Base-by-base conservation (phyloP, 768 basidiomycete genomes). In the Leucocoprinus sp. region DNA sequence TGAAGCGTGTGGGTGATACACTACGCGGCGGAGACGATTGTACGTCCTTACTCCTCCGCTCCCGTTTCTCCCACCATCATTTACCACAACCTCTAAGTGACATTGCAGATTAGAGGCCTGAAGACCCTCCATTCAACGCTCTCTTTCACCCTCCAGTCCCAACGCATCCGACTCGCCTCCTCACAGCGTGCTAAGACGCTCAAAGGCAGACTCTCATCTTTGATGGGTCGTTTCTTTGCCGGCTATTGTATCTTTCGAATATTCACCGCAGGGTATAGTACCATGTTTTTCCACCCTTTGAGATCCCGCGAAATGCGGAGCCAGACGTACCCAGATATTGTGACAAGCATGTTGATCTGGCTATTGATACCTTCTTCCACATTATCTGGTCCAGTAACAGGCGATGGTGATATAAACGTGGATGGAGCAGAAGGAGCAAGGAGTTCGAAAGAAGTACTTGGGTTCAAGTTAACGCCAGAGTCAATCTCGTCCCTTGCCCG, bases 71-170 rank as follows among this genome's bases (percentile, higher is more conserved):
- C n/a, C 15, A 18, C 17, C n/a, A 11, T 12, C 8, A 8, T 23
- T 12, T 36, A 11, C 17, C 8, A 15, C 24, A 27, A 4, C 15
- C 11, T 37, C 22, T 23, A n/a, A 74, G 73, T 68, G 23, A 49
- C 62, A 23, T 77, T 80, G 55, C 84, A 87, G 57, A 55, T 84
- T 7, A 64, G 66, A 26, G 85, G 84, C 0, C 65, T 89, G 4
- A 68, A 82, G 53, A 75, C 81, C 0, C 68, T 89, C 1, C 79
- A 84, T 54, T 70, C 76, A 35, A 75, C 87, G 52, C 85, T 87
- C 79, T 60, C 63, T 29, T 68, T 67, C 21, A 80, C 77, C 49
- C 52, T 85, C 3, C 70, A 75, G 28, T 58, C 60, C 2, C 61
- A 84, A 34, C 72, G 71, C 31, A 64, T 65, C 34, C 66, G 71